phyloP scores from a whole-genome alignment of 768 basidiomycete species.

The Chalciporus pseudorubinellus region DNA sequence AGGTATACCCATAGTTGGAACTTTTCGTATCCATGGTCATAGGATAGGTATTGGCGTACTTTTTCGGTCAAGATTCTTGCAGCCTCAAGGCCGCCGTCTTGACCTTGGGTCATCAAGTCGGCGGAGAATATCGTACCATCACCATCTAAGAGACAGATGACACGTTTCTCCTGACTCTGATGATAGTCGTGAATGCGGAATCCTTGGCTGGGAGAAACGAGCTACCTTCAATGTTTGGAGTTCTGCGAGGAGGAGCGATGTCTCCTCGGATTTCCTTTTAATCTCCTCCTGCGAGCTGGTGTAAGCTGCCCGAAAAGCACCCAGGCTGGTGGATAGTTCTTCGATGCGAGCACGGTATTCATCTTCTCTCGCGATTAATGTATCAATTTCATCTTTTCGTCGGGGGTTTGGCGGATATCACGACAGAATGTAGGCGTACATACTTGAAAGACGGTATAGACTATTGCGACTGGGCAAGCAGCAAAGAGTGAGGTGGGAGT shows the following conservation, averaged over 20 bases:
- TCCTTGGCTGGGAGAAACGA: neutral
- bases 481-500: neutral
- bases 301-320: slow-evolving; percentile 29
- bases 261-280: slow-evolving; percentile 14
- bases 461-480: neutral
- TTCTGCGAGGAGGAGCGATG: slow-evolving; percentile 21
- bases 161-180: slow-evolving; percentile 34
- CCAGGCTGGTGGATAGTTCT: slow-evolving; percentile 24
- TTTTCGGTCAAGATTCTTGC: slow-evolving; percentile 44
- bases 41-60: slow-evolving; percentile 25
- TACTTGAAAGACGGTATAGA: slow-evolving; percentile 1
- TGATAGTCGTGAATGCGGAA: neutral
- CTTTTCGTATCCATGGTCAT: slow-evolving; percentile 24
- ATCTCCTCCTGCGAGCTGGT: slow-evolving; percentile 19
- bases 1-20: slow-evolving; percentile 60
- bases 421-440: neutral
- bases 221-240: slow-evolving; percentile 28
- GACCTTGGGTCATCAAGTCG: slow-evolving; percentile 53
- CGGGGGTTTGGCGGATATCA: neutral
- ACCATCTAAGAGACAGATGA: slow-evolving; percentile 57
- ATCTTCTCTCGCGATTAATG: slow-evolving; percentile 22
- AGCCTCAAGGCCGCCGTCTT: slow-evolving; percentile 55
- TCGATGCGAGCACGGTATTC: slow-evolving; percentile 18
- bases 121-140: slow-evolving; percentile 59
- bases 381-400: slow-evolving; percentile 32